Conservation (phyloP, 768 basidiomycete genomes). For the Leucogyrophana mollusca region DNA sequence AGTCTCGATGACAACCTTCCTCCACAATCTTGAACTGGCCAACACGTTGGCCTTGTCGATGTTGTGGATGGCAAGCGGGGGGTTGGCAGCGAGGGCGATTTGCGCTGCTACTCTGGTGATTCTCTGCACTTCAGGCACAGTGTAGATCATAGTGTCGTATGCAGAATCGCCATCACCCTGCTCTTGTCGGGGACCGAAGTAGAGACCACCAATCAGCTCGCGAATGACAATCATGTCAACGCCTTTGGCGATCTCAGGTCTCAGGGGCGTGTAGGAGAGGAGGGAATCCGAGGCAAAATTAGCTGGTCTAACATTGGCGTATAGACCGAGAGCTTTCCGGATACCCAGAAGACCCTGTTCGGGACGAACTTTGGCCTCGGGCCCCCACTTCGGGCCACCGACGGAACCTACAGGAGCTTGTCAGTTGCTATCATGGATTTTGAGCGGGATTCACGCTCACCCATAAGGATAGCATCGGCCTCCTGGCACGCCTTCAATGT, state of each 20-base stretch:
- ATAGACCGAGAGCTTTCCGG: constrained; percentile 91
- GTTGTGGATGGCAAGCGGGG: constrained; percentile 87
- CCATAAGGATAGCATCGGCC: constrained; percentile 96
- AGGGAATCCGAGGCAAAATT: constrained; percentile 93
- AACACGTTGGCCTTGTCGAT: constrained; percentile 99
- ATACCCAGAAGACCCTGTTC: constrained; percentile 87
- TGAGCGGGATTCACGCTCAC: constrained; percentile 41
- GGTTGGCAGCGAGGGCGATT: constrained; percentile 79
- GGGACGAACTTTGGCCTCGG: constrained; percentile 83
- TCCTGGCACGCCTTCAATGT: constrained; percentile 88
- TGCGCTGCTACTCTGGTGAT: constrained; percentile 96
- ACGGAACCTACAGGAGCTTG: constrained; percentile 69
- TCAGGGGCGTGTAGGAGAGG: constrained; percentile 84
- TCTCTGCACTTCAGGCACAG: constrained; percentile 84
- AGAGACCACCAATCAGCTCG: constrained; percentile 94
- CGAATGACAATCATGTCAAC: constrained; percentile 92
- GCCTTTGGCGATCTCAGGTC: constrained; percentile 76
- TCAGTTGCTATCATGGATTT: constrained; percentile 6
- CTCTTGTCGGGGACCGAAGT: constrained; percentile 94
- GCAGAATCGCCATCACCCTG: constrained; percentile 71
- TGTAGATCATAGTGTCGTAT: constrained; percentile 94
- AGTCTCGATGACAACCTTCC: constrained; percentile 87
- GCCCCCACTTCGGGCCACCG: constrained; percentile 99
- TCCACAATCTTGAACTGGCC: constrained; percentile 91
- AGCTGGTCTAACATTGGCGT: constrained; percentile 97